Base-by-base conservation (phyloP, 768 basidiomycete species). In the Rhodotorula paludigena region DNA sequence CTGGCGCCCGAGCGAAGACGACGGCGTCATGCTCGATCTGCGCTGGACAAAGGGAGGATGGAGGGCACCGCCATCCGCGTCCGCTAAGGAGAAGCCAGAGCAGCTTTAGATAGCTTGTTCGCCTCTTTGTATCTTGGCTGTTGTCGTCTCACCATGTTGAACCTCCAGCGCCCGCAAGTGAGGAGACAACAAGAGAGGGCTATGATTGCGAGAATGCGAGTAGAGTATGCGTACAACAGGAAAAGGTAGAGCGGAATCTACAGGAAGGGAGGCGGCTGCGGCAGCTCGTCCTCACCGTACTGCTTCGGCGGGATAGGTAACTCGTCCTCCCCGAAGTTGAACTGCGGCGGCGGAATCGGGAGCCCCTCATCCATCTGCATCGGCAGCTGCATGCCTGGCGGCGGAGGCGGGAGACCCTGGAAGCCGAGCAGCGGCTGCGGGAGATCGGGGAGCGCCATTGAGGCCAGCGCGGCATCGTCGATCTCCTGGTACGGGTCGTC, bases 11-110 rank as follows among this genome's bases (percentile, higher is more conserved):
- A 33, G 35, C n/a, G 36, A 33, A 44, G 63, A 62, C 18, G 63
- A 49, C 28, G 64, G 51, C 18, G 36, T 71, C n/a, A 20, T 48
- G 33, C 30, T 71, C 5, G 64, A 71, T 21, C 21, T 71, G 57
- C 32, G 57, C 14, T 16, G 11, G n/a, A 57, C 44, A 0, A 32
- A 21, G 28, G 56, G n/a, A 12, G 69, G 69, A 28, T 66, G 69
- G 64, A 44, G 58, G 33, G 9, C 47, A 30, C 60, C 64, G 39
- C 39, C 9, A 25, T 21, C 12, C 23, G 48, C 18, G 49, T 30
- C 16, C 12, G 28, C 30, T 2, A 8, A 35, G 32, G 51, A 35
- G 16, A 9, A 16, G 41, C 41, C 45, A 25, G 45, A 18, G 45
- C 25, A 15, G 45, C 16, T 12, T 25, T 47, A 47, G 12, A 47